Conservation (phyloP, 345 rosid species). For the Conringia planisiliqua region DNA sequence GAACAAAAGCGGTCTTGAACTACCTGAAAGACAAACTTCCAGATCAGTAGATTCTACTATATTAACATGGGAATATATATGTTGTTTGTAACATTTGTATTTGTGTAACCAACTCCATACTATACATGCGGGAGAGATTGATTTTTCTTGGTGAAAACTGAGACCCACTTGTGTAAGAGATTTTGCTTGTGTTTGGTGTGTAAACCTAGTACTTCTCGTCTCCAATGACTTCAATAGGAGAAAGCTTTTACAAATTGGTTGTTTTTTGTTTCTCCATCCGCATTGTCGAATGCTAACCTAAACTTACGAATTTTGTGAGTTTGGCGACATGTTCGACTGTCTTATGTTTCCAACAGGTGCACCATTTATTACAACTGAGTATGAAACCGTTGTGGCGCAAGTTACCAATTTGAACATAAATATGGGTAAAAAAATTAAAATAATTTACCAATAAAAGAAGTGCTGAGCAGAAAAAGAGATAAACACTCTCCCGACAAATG, state of each 20-base stretch:
- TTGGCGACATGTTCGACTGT: not conserved
- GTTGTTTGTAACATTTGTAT: constrained; percentile 27
- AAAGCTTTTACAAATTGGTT: not conserved
- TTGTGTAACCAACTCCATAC: constrained; percentile 3
- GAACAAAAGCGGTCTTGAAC: constrained; percentile 77
- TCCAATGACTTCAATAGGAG: not conserved
- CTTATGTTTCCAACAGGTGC: not conserved
- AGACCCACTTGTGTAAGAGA: constrained; percentile 10
- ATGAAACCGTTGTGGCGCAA: no score
- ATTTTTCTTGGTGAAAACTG: not conserved
- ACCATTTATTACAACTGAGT: no score
- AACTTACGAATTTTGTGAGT: not conserved
- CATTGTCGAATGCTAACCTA: not conserved
- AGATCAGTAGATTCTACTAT: constrained; percentile 33
- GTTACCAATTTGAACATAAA: no score
- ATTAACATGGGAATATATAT: not conserved
- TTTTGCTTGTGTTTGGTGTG: constrained; percentile 9
- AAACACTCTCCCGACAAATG: not conserved
- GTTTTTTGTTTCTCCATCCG: constrained; percentile 25
- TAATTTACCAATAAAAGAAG: no score
- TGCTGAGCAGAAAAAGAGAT: no score
- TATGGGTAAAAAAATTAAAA: no score
- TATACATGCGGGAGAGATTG: not conserved
- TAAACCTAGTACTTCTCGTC: not conserved
- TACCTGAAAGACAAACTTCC: constrained; percentile 85